phyloP scores from a whole-genome alignment of 305 asterid genomes.

The Rubia peregrina region DNA sequence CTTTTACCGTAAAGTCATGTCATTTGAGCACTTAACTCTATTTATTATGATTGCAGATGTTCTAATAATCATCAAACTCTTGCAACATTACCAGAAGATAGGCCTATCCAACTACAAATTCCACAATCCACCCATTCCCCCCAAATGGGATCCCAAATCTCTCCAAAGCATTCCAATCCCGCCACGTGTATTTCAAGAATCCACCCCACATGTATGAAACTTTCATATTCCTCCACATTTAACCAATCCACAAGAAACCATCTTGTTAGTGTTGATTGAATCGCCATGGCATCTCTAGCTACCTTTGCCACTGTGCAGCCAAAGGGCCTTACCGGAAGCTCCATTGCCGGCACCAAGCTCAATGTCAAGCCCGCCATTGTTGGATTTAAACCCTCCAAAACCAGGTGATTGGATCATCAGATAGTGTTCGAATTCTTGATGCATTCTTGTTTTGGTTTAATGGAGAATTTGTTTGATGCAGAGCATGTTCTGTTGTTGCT shows the following conservation, averaged over 20 bases:
- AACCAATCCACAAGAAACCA: constrained; percentile 17
- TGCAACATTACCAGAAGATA: constrained; percentile 27
- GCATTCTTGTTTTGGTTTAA: not conserved
- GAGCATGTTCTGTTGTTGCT: constrained; percentile 79
- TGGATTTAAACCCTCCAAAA: constrained; percentile 44
- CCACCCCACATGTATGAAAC: constrained; percentile 20
- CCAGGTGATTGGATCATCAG: constrained; percentile 29
- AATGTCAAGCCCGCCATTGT: constrained; percentile 54
- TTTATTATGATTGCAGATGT: no score
- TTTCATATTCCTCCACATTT: constrained; percentile 7
- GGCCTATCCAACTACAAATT: constrained; percentile 40
- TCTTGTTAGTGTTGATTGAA: constrained; percentile 17
- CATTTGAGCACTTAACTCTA: no score
- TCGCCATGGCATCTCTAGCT: constrained; percentile 72
- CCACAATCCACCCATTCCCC: constrained; percentile 30
- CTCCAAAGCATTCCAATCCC: constrained; percentile 15
- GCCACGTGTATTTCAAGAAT: constrained; percentile 54
- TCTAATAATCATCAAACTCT: not conserved
- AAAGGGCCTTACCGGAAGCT: constrained; percentile 91
- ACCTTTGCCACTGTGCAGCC: constrained; percentile 60
- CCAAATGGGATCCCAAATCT: constrained; percentile 32
- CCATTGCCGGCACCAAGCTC: constrained; percentile 78
- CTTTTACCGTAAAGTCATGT: no score
- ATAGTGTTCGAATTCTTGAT: not conserved
- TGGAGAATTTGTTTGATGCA: constrained; percentile 16